phyloP scores from a whole-genome alignment of 2,329 filamentous ascomycete genomes.

The Colletotrichum sp. region DNA sequence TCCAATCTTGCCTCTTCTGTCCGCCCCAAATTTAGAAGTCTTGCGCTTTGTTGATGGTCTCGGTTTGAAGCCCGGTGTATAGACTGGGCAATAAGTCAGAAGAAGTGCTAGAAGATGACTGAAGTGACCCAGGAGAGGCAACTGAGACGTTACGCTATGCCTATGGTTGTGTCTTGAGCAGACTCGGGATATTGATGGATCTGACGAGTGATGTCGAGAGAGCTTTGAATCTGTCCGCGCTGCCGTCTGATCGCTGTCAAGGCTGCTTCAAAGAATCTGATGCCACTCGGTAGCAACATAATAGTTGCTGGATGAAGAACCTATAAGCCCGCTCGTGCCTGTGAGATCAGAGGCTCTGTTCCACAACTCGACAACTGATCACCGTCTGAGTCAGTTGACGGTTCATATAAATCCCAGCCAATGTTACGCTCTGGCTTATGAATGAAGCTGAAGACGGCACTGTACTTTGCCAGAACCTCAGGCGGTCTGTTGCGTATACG shows the following conservation, averaged over 20 bases:
- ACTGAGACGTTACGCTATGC: background rate
- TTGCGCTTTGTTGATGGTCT: background rate
- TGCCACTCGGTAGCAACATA: background rate
- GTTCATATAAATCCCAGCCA: background rate
- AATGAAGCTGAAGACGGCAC: background rate
- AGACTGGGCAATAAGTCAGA: background rate
- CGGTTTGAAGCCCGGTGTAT: background rate
- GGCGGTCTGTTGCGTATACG: background rate
- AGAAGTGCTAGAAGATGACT: background rate
- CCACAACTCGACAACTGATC: background rate
- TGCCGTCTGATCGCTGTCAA: background rate
- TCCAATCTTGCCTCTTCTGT: background rate
- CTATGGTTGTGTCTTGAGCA: background rate
- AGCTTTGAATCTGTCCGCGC: too few species aligned
- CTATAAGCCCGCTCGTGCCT: background rate
- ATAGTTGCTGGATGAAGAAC: background rate
- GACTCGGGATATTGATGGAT: background rate
- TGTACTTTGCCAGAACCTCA: rapidly evolving
- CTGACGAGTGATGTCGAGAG: too few species aligned
- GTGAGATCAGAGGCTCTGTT: background rate
- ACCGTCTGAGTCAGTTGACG: background rate
- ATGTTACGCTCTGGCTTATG: background rate
- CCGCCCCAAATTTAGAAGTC: background rate
- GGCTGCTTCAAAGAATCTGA: background rate
- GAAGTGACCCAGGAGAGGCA: background rate